phyloP scores from a whole-genome alignment of 2,329 filamentous ascomycete genomes.

The Alternaria hordeiaustralica region DNA sequence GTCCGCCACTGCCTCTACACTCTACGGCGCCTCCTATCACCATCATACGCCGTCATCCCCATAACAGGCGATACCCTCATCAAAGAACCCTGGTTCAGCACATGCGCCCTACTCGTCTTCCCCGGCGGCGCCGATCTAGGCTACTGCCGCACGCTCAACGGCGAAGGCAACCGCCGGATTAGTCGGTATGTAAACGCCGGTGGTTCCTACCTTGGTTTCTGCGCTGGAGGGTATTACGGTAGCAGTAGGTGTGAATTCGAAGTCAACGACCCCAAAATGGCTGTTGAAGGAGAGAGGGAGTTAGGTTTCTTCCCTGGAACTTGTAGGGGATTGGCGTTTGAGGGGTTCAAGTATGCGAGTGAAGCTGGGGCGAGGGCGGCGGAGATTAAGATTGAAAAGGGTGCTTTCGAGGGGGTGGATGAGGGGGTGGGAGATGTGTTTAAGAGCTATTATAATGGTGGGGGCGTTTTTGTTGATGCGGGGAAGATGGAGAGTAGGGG shows the following conservation, averaged over 20 bases:
- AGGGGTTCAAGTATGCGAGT: constrained; percentile 88
- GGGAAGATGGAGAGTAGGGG: constrained; percentile 65
- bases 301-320: constrained; percentile 86
- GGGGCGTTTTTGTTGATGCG: constrained; percentile 88
- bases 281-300: constrained; percentile 85
- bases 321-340: constrained; percentile 85
- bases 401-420: constrained; percentile 57
- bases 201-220: constrained; percentile 87
- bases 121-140: constrained; percentile 93
- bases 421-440: constrained; percentile 67
- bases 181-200: constrained; percentile 83
- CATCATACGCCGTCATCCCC: constrained; percentile 91
- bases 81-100: constrained; percentile 88
- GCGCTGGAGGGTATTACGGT: constrained; percentile 93
- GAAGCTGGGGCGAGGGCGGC: constrained; percentile 82
- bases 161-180: constrained; percentile 84
- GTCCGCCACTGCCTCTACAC: constrained; percentile 89
- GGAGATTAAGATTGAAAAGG: constrained; percentile 68
- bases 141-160: constrained; percentile 88
- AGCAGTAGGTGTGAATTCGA: constrained; percentile 86
- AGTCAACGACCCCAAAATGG: constrained; percentile 78
- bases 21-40: constrained; percentile 82
- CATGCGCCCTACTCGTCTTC: constrained; percentile 88
- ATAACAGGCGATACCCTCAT: constrained; percentile 79
- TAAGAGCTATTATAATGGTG: constrained; percentile 89